These are phyloP conservation scores for Microcyclosporella mali DNA, from an alignment of 2,329 filamentous ascomycete species.

Conservation along the genomic window DNA sequence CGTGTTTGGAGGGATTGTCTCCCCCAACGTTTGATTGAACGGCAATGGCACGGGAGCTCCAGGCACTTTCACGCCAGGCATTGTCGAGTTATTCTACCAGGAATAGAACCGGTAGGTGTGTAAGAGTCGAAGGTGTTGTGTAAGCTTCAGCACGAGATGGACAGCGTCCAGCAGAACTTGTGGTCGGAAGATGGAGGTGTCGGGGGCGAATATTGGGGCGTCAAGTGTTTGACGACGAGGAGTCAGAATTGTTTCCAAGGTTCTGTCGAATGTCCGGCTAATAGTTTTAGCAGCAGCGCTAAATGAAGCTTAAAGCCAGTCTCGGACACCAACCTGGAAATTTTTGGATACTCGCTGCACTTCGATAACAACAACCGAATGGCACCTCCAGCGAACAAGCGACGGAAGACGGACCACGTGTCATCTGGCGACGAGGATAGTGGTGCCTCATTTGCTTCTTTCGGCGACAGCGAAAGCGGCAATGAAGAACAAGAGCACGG, in stretches of 20 bases:
- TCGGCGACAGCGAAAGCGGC: constrained; percentile 12
- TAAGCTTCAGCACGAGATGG: no score
- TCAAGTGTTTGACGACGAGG: background rate
- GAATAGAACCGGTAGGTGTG: no score
- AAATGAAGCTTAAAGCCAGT: no score
- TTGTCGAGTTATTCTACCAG: background rate
- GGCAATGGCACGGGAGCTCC: constrained; percentile 21
- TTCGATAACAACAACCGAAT: constrained; percentile 15
- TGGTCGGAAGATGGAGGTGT: no score
- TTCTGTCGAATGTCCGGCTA: no score
- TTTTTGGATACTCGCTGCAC: no score
- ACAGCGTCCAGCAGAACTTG: no score
- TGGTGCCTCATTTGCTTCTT: constrained; percentile 31
- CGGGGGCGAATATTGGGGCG: no score
- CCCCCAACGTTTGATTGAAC: constrained; percentile 45
- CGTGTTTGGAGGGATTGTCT: constrained; percentile 70
- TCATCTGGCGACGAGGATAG: constrained; percentile 24
- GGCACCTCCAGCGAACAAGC: constrained; percentile 29
- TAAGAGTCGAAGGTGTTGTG: no score
- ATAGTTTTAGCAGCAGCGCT: no score
- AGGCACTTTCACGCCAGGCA: constrained; percentile 13
- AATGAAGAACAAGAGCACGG: background rate
- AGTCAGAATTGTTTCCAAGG: no score
- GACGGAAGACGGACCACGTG: constrained; percentile 31
- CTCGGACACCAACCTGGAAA: no score